phyloP scores from a whole-genome alignment of 2,329 filamentous ascomycete species.

The Colletotrichum sojae region DNA sequence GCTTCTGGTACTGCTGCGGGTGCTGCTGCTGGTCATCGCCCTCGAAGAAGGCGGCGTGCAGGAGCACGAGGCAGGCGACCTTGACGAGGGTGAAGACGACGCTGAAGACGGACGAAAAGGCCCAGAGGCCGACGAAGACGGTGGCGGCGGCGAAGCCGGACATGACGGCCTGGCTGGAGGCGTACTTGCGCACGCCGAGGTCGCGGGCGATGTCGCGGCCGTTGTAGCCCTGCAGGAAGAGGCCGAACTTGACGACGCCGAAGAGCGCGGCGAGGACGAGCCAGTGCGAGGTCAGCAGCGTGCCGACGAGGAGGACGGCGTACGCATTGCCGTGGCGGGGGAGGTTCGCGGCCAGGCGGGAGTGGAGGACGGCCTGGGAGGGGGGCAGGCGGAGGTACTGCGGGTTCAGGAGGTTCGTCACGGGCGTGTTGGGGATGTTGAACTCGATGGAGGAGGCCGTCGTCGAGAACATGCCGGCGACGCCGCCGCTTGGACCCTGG shows the following conservation, averaged over 20 bases:
- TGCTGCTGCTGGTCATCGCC: slow-evolving; percentile 5
- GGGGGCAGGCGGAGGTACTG: slow-evolving; percentile 27
- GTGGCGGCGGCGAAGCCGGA: slow-evolving; percentile 27
- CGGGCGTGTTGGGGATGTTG: slow-evolving; percentile 34
- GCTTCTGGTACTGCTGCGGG: background rate
- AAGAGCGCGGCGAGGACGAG: slow-evolving; percentile 36
- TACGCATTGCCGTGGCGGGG: slow-evolving; percentile 39
- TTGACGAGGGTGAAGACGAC: slow-evolving; percentile 33
- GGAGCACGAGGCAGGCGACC: slow-evolving; percentile 31
- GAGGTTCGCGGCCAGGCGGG: slow-evolving; percentile 32
- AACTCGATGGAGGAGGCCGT: slow-evolving; percentile 25
- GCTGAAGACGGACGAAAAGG: slow-evolving; percentile 36
- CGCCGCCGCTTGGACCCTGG: background rate
- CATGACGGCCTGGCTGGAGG: slow-evolving; percentile 35
- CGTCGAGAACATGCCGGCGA: background rate
- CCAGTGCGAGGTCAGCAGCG: slow-evolving; percentile 36
- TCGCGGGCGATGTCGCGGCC: slow-evolving; percentile 38
- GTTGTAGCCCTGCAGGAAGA: slow-evolving; percentile 38
- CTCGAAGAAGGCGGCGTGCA: slow-evolving; percentile 35
- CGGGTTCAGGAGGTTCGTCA: slow-evolving; percentile 39
- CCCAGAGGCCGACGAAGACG: slow-evolving; percentile 35
- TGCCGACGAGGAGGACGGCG: slow-evolving; percentile 38
- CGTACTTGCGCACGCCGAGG: slow-evolving; percentile 36
- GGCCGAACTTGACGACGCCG: slow-evolving; percentile 34
- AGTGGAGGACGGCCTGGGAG: slow-evolving; percentile 34